Conservation (phyloP, 805 yeast genomes). For the Pichia nanzhaoensis region DNA sequence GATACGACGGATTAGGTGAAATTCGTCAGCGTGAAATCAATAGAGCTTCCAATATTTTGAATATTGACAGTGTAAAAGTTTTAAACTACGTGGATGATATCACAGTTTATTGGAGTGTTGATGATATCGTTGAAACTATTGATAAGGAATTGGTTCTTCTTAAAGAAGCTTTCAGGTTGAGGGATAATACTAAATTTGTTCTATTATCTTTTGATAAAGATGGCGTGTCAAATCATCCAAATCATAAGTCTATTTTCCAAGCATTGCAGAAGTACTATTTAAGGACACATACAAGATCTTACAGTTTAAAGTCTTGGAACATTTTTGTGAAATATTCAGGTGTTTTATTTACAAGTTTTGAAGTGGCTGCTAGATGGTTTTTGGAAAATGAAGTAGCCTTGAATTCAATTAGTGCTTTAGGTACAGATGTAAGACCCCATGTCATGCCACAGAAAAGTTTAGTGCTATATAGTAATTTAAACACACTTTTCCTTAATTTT, state of each 20-base stretch:
- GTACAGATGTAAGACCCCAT: not conserved
- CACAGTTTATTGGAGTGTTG: constrained; percentile 54
- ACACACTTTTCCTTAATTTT: constrained; percentile 36
- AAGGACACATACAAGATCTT: constrained; percentile 14
- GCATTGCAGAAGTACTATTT: constrained; percentile 39
- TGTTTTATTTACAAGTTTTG: constrained; percentile 35
- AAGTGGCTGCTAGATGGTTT: constrained; percentile 12
- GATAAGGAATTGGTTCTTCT: constrained; percentile 11
- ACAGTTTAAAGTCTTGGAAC: constrained; percentile 29
- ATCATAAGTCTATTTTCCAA: constrained; percentile 60
- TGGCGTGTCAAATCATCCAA: constrained; percentile 87
- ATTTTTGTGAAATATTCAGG: constrained; percentile 42
- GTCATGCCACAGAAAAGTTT: not conserved
- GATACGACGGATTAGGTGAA: constrained; percentile 65
- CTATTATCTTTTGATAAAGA: constrained; percentile 71
- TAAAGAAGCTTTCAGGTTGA: constrained; percentile 10
- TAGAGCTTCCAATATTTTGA: constrained; percentile 48
- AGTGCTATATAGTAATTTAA: constrained; percentile 34
- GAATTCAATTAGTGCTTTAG: not conserved
- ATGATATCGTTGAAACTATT: constrained; percentile 35
- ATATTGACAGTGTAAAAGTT: constrained; percentile 39
- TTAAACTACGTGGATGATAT: constrained; percentile 64
- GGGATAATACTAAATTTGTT: constrained; percentile 25
- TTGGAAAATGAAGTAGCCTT: not conserved
- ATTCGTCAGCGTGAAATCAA: constrained; percentile 54